Percentiles rank a stretch among this genome's conserved stretches.
Evolutionary conservation across 345 rosid species (phyloP).

Genomic region (Salix brachista): DNA sequence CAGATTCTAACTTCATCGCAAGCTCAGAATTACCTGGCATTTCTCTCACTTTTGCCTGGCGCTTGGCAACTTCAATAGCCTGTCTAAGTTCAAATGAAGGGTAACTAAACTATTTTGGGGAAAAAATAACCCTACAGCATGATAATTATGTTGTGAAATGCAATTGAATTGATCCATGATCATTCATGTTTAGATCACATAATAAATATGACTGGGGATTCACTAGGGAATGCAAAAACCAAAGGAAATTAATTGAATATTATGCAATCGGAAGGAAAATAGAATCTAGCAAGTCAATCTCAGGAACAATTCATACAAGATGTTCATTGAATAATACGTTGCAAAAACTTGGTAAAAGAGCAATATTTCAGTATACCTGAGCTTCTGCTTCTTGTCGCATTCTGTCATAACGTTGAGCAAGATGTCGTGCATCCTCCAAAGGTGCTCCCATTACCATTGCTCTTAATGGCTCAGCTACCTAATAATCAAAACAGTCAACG

Average conservation of each 20-base stretch:
- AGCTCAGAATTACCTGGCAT: slow-evolving; percentile 59
- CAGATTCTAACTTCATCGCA: slow-evolving; percentile 66
- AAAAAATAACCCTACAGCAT: background rate
- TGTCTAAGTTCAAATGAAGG: slow-evolving; percentile 41
- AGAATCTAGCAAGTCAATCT: background rate
- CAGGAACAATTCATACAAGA: background rate
- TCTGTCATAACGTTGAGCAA: slow-evolving; percentile 93
- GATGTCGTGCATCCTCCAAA: slow-evolving; percentile 91
- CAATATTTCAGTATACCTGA: slow-evolving; percentile 52
- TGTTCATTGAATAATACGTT: background rate
- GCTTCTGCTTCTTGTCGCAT: slow-evolving; percentile 93
- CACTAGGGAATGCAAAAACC: background rate
- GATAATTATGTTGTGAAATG: background rate
- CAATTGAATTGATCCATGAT: slow-evolving; percentile 4
- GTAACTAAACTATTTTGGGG: slow-evolving; percentile 5
- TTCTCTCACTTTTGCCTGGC: slow-evolving; percentile 77
- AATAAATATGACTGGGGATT: background rate
- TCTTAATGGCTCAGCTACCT: slow-evolving; percentile 94
- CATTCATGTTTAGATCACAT: background rate
- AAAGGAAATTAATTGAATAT: background rate
- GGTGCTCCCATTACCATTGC: slow-evolving; percentile 97
- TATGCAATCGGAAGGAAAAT: background rate
- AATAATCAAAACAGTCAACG: slow-evolving; percentile 24
- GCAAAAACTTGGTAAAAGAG: slow-evolving; percentile 2
- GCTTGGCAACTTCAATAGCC: slow-evolving; percentile 85